Evolutionary conservation across 2,329 filamentous ascomycete genomes (phyloP).

Genomic region (Pseudogymnoascus sp.): DNA sequence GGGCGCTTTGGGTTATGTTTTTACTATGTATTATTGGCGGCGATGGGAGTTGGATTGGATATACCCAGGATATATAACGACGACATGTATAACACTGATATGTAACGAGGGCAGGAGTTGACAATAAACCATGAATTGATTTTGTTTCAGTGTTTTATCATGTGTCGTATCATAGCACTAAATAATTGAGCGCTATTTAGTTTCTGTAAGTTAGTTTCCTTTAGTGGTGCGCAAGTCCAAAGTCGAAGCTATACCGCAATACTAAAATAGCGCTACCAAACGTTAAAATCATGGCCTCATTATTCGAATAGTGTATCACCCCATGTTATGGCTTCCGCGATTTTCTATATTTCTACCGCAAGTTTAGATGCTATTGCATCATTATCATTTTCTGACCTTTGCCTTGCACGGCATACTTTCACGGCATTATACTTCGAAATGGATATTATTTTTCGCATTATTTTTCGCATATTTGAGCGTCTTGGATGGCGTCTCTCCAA

Average conservation of each 20-base stretch:
- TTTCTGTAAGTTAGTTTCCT: too few species aligned
- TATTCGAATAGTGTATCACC: not conserved
- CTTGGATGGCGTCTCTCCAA: not conserved
- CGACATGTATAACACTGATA: not conserved
- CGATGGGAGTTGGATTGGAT: not conserved
- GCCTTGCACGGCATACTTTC: not conserved
- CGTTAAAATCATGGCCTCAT: too few species aligned
- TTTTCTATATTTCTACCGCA: not conserved
- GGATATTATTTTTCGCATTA: not conserved
- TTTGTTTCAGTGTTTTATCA: not conserved
- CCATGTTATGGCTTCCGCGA: not conserved
- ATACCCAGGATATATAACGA: slow-evolving; percentile 1
- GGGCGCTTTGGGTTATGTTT: not conserved
- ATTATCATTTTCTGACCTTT: not conserved
- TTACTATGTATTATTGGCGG: not conserved
- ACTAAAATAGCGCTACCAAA: too few species aligned
- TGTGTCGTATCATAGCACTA: too few species aligned
- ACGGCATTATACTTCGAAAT: not conserved
- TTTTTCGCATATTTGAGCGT: not conserved
- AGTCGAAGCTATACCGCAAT: too few species aligned
- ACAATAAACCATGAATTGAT: not conserved
- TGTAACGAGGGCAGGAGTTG: not conserved
- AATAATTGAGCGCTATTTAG: too few species aligned
- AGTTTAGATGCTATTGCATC: not conserved
- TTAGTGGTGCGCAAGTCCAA: too few species aligned